These are phyloP conservation scores for Zalaria obscura DNA, from an alignment of 2,329 filamentous ascomycete genomes.

Conservation along the genomic window DNA sequence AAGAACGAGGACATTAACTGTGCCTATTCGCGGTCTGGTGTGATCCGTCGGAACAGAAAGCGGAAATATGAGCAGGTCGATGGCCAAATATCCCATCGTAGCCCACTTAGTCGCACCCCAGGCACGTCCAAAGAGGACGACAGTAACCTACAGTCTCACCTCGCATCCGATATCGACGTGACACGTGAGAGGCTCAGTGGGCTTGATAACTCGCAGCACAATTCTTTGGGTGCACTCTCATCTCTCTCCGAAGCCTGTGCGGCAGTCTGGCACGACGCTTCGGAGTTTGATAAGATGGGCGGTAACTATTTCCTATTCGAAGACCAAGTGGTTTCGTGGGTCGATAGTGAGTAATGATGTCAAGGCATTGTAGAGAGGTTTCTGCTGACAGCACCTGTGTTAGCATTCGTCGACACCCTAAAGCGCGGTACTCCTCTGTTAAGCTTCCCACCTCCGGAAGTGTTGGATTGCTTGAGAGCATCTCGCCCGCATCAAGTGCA, in stretches of 20 bases:
- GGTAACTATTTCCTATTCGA: slow-evolving; percentile 8
- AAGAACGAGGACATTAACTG: slow-evolving; percentile 2
- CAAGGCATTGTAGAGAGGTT: neutral
- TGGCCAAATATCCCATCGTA: neutral
- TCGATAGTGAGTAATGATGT: slow-evolving; percentile 3
- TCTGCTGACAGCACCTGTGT: neutral
- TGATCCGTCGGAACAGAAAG: slow-evolving; percentile 9
- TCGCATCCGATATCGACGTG: slow-evolving; percentile 7
- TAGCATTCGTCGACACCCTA: slow-evolving; percentile 6
- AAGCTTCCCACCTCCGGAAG: slow-evolving; percentile 2
- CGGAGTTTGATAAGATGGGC: slow-evolving; percentile 4
- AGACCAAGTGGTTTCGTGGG: slow-evolving; percentile 5
- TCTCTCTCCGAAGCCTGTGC: slow-evolving; percentile 7
- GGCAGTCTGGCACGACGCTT: slow-evolving; percentile 8
- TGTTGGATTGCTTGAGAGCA: slow-evolving; percentile 6
- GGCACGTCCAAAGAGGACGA: neutral
- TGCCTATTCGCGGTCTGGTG: slow-evolving; percentile 9
- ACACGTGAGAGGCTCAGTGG: slow-evolving; percentile 5
- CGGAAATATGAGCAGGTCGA: slow-evolving; percentile 3
- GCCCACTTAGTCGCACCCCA: neutral
- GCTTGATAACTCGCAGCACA: neutral
- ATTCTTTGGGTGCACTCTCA: slow-evolving; percentile 7
- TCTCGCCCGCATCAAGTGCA: slow-evolving; percentile 4
- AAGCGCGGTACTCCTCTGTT: slow-evolving; percentile 4
- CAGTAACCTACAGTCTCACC: slow-evolving; percentile 2